phyloP scores from a whole-genome alignment of 352 stramenopile species.

The Phytophthora palmivora region DNA sequence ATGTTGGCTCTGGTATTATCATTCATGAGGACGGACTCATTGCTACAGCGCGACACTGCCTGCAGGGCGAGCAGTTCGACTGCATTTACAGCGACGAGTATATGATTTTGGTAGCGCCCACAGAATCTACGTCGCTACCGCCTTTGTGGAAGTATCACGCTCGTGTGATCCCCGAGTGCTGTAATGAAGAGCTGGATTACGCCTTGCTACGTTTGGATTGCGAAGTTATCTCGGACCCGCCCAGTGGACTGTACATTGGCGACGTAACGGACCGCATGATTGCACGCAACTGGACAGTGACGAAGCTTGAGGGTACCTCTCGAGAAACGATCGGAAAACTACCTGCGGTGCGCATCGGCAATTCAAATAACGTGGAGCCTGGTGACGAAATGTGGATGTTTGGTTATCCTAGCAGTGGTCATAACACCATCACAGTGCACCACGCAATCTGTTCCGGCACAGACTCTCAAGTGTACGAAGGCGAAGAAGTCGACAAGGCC shows the following conservation, averaged over 20 bases:
- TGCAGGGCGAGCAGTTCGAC: slow-evolving; percentile 88
- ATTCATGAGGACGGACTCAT: slow-evolving; percentile 84
- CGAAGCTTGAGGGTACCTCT: slow-evolving; percentile 79
- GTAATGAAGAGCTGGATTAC: slow-evolving; percentile 86
- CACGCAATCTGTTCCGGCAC: slow-evolving; percentile 91
- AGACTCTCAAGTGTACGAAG: slow-evolving; percentile 87
- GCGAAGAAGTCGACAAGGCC: slow-evolving; percentile 86
- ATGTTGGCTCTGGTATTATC: slow-evolving; percentile 88
- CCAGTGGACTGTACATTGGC: slow-evolving; percentile 89
- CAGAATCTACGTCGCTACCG: slow-evolving; percentile 79
- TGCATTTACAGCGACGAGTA: slow-evolving; percentile 90
- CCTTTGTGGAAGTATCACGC: slow-evolving; percentile 89
- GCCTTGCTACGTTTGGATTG: slow-evolving; percentile 84
- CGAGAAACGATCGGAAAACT: slow-evolving; percentile 76
- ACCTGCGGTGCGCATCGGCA: slow-evolving; percentile 80
- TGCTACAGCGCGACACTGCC: slow-evolving; percentile 79
- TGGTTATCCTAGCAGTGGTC: slow-evolving; percentile 86
- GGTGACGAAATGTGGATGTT: slow-evolving; percentile 93
- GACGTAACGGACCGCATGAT: slow-evolving; percentile 90
- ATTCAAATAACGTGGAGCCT: slow-evolving; percentile 90
- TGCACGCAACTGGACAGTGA: slow-evolving; percentile 83
- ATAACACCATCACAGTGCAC: slow-evolving; percentile 92
- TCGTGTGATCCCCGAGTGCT: slow-evolving; percentile 81
- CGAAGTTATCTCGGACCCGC: slow-evolving; percentile 86
- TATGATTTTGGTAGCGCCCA: slow-evolving; percentile 87